phyloP scores from a whole-genome alignment of 768 basidiomycete species.

The Kwoniella shandongensis region DNA sequence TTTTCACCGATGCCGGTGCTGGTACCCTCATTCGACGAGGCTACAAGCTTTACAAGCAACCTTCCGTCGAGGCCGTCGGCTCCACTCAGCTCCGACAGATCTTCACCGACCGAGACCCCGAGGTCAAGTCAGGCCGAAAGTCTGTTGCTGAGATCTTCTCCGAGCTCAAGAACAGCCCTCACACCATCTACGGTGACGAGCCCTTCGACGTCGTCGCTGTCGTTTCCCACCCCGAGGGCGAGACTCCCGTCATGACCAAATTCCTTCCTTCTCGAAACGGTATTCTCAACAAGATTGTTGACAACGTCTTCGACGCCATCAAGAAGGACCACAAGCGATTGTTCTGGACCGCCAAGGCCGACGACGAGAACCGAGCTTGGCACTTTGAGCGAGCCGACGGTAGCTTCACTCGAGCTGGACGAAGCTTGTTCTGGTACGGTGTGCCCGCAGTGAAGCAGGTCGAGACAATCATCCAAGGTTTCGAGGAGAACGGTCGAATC shows the following conservation, averaged over 20 bases:
- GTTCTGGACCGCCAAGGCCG: conserved; percentile 96
- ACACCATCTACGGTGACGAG: conserved; percentile 97
- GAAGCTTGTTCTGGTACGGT: conserved; percentile 97
- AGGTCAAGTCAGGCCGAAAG: conserved; percentile 75
- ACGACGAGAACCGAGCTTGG: conserved; percentile 97
- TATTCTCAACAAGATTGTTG: conserved; percentile 87
- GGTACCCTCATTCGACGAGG: conserved; percentile 97
- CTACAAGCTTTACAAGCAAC: conserved; percentile 93
- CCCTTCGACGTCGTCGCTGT: conserved; percentile 93
- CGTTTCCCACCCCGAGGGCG: conserved; percentile 84
- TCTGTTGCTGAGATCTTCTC: conserved; percentile 85
- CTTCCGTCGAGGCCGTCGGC: conserved; percentile 75
- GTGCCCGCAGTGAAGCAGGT: conserved; percentile 87
- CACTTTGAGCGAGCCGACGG: conserved; percentile 98
- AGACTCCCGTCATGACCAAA: conserved; percentile 86
- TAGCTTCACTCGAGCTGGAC: conserved; percentile 90
- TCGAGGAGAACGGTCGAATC: conserved; percentile 70
- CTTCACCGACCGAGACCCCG: conserved; percentile 92
- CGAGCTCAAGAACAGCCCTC: conserved; percentile 75
- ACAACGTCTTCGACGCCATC: conserved; percentile 97
- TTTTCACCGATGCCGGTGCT: conserved; percentile 97
- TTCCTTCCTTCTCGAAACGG: conserved; percentile 84
- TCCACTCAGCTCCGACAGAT: conserved; percentile 93
- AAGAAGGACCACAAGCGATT: conserved; percentile 88
- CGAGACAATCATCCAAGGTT: conserved; percentile 71